Evolutionary conservation across 208 protist genomes (phyloP).

Genomic region (Naegleria fowleri): DNA sequence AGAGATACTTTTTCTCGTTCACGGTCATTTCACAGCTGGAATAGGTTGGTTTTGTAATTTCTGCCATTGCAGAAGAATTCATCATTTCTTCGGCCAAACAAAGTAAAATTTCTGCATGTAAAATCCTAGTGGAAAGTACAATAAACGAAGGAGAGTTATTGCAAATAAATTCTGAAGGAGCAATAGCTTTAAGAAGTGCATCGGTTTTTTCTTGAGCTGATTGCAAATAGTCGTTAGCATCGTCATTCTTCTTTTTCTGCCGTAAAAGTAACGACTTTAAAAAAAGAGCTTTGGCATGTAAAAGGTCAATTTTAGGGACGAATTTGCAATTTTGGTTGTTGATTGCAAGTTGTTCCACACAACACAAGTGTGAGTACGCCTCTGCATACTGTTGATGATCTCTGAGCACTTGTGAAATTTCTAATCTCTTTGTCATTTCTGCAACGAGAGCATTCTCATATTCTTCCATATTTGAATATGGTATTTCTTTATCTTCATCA

Average conservation of each 20-base stretch:
- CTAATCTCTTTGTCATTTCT: constrained; percentile 9
- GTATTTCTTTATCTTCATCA: background rate
- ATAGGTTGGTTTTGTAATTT: background rate
- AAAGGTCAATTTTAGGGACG: background rate
- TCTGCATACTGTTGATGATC: background rate
- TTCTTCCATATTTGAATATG: background rate
- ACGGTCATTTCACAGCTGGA: background rate
- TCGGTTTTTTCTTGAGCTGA: background rate
- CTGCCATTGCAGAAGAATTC: background rate
- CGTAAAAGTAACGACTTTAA: background rate
- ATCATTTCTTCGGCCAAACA: background rate
- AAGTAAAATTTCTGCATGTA: constrained; percentile 10
- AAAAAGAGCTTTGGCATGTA: background rate
- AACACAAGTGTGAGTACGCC: background rate
- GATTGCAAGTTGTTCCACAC: background rate
- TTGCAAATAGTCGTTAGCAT: background rate
- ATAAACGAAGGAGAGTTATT: background rate
- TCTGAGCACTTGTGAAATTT: background rate
- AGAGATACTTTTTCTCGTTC: background rate
- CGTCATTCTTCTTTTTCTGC: background rate
- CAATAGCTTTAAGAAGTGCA: background rate
- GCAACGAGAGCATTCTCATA: background rate
- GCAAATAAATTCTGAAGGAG: background rate
- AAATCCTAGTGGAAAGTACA: background rate
- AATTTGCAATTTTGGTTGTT: background rate